phyloP scores from a whole-genome alignment of 2,329 filamentous ascomycete species.

The Trichoderma cornu-damae region DNA sequence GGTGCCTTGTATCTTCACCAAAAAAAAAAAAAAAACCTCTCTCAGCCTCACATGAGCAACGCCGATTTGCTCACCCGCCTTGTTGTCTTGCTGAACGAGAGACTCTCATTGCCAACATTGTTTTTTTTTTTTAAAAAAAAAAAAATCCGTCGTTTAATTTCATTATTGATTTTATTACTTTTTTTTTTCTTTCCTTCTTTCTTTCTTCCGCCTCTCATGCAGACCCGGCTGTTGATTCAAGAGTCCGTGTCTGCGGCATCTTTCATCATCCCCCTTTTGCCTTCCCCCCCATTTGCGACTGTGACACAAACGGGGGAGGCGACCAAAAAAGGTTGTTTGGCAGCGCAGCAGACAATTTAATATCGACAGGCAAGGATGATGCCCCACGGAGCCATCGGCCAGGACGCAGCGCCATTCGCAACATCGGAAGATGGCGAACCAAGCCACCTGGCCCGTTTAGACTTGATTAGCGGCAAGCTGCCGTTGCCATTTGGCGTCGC shows the following conservation, averaged over 20 bases:
- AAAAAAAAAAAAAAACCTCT: neutral
- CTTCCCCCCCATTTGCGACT: neutral
- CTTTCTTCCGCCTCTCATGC: neutral
- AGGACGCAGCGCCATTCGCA: neutral
- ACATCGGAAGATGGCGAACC: constrained; percentile 1
- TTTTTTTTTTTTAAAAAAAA: too few relatives aligned
- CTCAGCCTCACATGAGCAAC: constrained; percentile 9
- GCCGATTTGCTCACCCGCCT: neutral
- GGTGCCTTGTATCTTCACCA: neutral
- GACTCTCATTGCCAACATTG: neutral
- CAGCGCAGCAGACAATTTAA: neutral
- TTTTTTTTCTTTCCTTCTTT: neutral
- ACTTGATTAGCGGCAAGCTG: constrained; percentile 7
- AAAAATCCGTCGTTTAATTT: neutral
- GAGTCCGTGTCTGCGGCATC: neutral
- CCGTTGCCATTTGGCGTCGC: constrained; percentile 4
- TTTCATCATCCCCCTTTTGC: neutral
- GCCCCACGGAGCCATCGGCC: neutral
- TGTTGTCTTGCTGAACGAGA: neutral
- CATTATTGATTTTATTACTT: neutral
- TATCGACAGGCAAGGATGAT: constrained; percentile 8
- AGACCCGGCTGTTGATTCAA: neutral
- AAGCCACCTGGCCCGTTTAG: constrained; percentile 12
- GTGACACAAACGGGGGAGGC: neutral
- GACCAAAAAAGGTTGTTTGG: neutral